phyloP scores from a whole-genome alignment of 805 yeast species.

The Candida maesae region DNA sequence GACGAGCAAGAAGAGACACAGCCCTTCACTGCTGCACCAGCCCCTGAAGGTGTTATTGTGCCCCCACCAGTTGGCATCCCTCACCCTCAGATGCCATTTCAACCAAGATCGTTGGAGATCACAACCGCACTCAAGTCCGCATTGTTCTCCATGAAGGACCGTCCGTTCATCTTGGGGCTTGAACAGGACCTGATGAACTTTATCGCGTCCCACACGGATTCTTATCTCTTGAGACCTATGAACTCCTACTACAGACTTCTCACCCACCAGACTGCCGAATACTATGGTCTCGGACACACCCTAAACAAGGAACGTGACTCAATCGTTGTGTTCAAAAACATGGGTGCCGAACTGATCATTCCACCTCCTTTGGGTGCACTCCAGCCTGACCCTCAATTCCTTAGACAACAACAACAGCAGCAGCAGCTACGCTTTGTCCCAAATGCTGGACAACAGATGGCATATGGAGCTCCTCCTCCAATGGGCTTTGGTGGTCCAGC shows the following conservation, averaged over 20 bases:
- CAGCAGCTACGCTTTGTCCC: constrained; percentile 4
- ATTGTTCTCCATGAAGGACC: constrained; percentile 41
- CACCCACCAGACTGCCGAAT: constrained; percentile 68
- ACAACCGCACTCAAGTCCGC: constrained; percentile 35
- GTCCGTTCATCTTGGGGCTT: constrained; percentile 45
- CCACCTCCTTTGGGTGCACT: constrained; percentile 19
- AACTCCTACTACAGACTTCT: constrained; percentile 67
- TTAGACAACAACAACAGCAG: constrained; percentile 10
- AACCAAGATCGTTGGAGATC: constrained; percentile 7
- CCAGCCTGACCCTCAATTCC: constrained; percentile 10
- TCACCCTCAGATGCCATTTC: constrained; percentile 1
- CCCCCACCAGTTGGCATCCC: not conserved
- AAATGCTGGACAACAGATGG: not conserved
- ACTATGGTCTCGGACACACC: constrained; percentile 57
- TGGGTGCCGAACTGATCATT: constrained; percentile 20
- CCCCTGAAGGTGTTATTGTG: not conserved
- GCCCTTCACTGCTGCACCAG: not conserved
- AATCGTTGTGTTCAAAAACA: constrained; percentile 38
- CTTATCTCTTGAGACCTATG: constrained; percentile 41
- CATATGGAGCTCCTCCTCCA: not conserved
- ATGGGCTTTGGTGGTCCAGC: not conserved
- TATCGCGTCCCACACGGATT: constrained; percentile 37
- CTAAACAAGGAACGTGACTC: constrained; percentile 47
- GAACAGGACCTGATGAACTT: constrained; percentile 47
- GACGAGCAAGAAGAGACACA: not conserved